Conservation (phyloP, 768 basidiomycete genomes). For the Leccinum variicolor region DNA sequence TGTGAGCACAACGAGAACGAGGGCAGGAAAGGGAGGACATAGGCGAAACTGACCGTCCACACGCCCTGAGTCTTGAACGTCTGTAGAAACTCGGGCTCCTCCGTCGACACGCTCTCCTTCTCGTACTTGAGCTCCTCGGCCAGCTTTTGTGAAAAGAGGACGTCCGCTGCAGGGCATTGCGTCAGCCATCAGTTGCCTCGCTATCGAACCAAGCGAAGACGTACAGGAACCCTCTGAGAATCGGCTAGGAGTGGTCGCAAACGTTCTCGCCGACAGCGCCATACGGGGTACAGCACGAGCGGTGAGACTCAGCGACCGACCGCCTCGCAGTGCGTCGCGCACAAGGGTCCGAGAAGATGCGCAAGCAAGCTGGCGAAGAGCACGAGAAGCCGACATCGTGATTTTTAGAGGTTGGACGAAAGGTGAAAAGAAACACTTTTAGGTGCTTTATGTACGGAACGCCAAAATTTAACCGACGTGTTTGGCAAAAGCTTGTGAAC, state of each 20-base stretch:
- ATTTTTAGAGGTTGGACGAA: conserved; percentile 1
- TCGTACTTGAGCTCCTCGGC: conserved; percentile 86
- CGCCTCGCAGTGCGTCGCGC: conserved; percentile 25
- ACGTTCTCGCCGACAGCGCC: conserved; percentile 31
- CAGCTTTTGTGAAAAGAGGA: conserved; percentile 70
- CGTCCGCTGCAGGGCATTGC: conserved; percentile 51
- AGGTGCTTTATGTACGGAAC: background rate
- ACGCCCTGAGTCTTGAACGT: conserved; percentile 68
- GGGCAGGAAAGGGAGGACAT: no score
- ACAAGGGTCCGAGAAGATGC: conserved; percentile 38
- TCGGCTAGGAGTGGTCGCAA: conserved; percentile 37
- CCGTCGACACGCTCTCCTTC: conserved; percentile 47
- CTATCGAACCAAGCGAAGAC: conserved; percentile 5
- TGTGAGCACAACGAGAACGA: background rate
- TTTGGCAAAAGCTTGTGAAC: conserved; percentile 33
- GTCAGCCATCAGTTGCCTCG: background rate
- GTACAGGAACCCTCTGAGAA: conserved; percentile 44
- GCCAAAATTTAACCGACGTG: conserved; percentile 28
- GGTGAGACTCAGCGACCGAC: conserved; percentile 18
- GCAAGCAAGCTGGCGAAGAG: conserved; percentile 53
- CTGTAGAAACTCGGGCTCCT: conserved; percentile 73
- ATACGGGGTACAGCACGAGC: conserved; percentile 12
- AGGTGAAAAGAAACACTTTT: background rate
- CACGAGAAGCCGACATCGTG: conserved; percentile 61
- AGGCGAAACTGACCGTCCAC: conserved; percentile 58